Base-by-base conservation (phyloP, 2,329 filamentous ascomycete genomes). In the Daldinia sp. region DNA sequence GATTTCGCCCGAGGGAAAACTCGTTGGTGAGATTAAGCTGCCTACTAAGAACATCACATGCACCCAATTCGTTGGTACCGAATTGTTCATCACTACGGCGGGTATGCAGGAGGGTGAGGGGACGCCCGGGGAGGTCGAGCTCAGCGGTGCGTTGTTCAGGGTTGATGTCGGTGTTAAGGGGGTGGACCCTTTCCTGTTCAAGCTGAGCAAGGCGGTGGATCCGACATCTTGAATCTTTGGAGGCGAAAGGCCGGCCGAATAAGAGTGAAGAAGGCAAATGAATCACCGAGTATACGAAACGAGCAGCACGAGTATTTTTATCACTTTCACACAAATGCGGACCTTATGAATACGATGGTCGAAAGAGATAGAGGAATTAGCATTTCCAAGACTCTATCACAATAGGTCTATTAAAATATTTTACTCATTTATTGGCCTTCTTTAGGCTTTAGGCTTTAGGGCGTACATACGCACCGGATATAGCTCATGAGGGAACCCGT, bases 31-130 rank as follows among this genome's bases (percentile, higher is more conserved):
- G 78, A 83, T 97, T 66, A 83, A 80, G 57, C 80, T 96, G 67
- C 93, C 93, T 3, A 96, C 93, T 10, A 83, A 84, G 64, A 91
- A 92, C 77, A 86, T 92, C 67, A 95, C 92, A 6, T 97, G 93
- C 77, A 87, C 90, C 17, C 87, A 89, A 65, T 94, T 97, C 74
- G 87, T 89, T 32, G 93, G 91, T 7, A 87, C 83, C 1, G 83
- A 87, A 72, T 80, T 97, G 59, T 90, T 90, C 77, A 90, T 97
- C 73, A 97, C 93, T 17, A 91, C 87, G 57, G 92, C 92, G 4
- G 80, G 76, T 30, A 87, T 89, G 73, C 88, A 91, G 63, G 83
- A 87, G 65, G 83, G 84, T 7, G 86, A 88, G 45, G 87, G 88
- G 45, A 82, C 85, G 61, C 83, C 87, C 67, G 85, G 86, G 4